phyloP scores from a whole-genome alignment of 805 yeast genomes.

The Ogataea pini region DNA sequence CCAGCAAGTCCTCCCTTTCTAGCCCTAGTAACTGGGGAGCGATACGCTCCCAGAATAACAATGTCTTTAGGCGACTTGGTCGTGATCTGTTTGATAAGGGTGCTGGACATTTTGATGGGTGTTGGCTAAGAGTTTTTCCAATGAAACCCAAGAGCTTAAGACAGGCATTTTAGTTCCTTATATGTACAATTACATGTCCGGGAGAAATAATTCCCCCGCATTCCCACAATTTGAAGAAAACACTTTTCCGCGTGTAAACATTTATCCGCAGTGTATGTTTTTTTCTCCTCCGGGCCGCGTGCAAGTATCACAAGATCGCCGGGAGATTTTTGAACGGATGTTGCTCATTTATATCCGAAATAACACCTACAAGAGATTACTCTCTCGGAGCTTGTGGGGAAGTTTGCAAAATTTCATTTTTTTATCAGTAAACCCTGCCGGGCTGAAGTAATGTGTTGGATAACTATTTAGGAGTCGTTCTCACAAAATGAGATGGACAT shows the following conservation, averaged over 20 bases:
- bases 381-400: not conserved
- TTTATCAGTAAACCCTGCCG: too few relatives aligned
- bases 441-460: too few relatives aligned
- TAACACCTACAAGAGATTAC: not conserved
- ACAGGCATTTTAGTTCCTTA: not conserved
- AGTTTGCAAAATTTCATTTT: not conserved
- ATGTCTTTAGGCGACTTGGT: conserved; percentile 34
- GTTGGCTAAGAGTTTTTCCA: conserved; percentile 1
- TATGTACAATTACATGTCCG: not conserved
- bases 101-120: conserved; percentile 9
- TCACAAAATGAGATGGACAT: conserved; percentile 84
- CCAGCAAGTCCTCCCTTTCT: conserved; percentile 39
- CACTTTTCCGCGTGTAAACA: conserved; percentile 6
- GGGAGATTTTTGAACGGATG: not conserved
- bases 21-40: conserved; percentile 41
- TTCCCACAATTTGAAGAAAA: not conserved
- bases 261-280: conserved; percentile 1
- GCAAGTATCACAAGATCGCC: not conserved
- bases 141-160: too few relatives aligned
- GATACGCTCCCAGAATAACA: conserved; percentile 38
- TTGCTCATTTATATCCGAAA: not conserved
- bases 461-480: conserved; percentile 55
- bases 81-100: conserved; percentile 17
- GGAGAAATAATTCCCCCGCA: conserved; percentile 3
- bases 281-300: not conserved